Conservation (phyloP, 306 rosid genomes). For the Astragalus membranaceus region DNA sequence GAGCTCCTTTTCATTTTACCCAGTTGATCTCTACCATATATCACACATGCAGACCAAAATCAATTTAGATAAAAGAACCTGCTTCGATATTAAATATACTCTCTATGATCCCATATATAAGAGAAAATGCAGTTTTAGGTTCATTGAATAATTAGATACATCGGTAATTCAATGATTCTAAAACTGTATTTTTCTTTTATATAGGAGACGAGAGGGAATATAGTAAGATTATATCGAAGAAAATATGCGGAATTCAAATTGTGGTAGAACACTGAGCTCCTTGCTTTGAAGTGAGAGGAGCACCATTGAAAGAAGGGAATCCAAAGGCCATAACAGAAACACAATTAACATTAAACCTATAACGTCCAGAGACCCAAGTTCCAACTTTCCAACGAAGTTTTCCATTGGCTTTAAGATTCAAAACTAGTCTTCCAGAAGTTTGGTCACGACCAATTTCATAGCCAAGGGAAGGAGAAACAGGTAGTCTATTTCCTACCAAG, state of each 20-base stretch:
- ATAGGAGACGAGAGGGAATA: too few relatives aligned
- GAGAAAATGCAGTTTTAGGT: too few relatives aligned
- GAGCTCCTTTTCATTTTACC: neutral
- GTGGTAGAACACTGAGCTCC: conserved; percentile 73
- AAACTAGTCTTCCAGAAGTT: conserved; percentile 47
- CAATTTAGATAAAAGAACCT: conserved; percentile 2
- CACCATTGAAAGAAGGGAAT: conserved; percentile 28
- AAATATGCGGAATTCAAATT: conserved; percentile 15
- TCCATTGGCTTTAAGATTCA: conserved; percentile 60
- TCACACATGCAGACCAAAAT: conserved; percentile 25
- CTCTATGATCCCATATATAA: too few relatives aligned
- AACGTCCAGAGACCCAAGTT: conserved; percentile 85
- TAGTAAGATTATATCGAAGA: too few relatives aligned
- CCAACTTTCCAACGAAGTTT: conserved; percentile 85
- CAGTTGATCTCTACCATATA: neutral
- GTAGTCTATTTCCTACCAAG: conserved; percentile 48
- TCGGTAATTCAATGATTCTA: too few relatives aligned
- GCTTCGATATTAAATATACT: too few relatives aligned
- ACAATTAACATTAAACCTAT: conserved; percentile 65
- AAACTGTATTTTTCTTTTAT: too few relatives aligned
- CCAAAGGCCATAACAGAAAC: conserved; percentile 64
- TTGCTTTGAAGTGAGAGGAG: conserved; percentile 49
- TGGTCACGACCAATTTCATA: conserved; percentile 72
- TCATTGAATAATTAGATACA: too few relatives aligned
- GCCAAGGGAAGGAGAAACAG: conserved; percentile 72